A percentile compares a stretch with the other conserved stretches of the same genome.
Conservation (phyloP, 345 rosid species). For the Eucalyptus regnans region DNA sequence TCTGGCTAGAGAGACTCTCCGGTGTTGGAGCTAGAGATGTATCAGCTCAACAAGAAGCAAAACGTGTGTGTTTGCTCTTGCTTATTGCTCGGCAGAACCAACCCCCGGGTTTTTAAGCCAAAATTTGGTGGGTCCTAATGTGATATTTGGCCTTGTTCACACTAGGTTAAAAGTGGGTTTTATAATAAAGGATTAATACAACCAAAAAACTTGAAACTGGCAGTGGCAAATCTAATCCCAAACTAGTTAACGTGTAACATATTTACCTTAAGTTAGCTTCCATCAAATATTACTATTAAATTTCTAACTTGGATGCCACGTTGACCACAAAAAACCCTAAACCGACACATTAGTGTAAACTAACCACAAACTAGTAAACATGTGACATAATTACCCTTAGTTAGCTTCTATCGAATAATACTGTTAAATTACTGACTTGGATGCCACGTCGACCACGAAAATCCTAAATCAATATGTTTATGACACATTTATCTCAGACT, state of each 20-base stretch:
- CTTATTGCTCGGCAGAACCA: not conserved
- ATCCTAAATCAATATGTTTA: fast-evolving
- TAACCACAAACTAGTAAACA: not conserved
- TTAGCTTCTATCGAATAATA: no score
- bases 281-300: fast-evolving
- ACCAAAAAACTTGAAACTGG: no score
- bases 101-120: not conserved
- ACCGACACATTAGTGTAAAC: not conserved
- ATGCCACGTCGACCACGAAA: no score
- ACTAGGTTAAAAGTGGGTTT: no score
- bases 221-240: not conserved
- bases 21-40: not conserved
- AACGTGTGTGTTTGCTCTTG: not conserved
- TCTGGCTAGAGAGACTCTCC: not conserved
- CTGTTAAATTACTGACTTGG: no score
- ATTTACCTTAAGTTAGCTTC: not conserved
- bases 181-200: no score
- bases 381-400: no score
- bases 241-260: not conserved
- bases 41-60: not conserved
- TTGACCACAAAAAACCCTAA: not conserved
- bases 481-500: no score
- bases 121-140: not conserved
- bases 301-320: not conserved
- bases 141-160: not conserved